Percentiles rank a stretch among this genome's conserved stretches.
These are phyloP conservation scores for Elsinoe arachidis DNA, from an alignment of 2,329 filamentous ascomycete genomes.

Conservation along the genomic window DNA sequence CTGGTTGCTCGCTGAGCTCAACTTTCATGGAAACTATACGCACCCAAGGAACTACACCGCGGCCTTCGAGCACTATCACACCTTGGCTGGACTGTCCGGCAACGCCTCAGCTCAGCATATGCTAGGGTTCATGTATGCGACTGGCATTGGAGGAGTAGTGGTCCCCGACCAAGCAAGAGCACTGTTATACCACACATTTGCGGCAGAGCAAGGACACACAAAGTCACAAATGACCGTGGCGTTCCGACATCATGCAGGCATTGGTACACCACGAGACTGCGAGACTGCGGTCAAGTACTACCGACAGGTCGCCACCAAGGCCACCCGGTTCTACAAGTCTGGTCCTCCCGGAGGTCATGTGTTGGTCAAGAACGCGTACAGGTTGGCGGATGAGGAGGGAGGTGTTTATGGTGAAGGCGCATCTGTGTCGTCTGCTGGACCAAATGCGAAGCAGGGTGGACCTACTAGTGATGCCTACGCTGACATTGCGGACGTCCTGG, in stretches of 20 bases:
- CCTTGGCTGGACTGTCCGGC: slow-evolving; percentile 65
- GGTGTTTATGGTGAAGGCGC: slow-evolving; percentile 94
- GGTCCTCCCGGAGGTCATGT: slow-evolving; percentile 81
- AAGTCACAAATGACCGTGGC: slow-evolving; percentile 89
- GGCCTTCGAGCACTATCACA: slow-evolving; percentile 73
- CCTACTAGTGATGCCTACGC: slow-evolving; percentile 73
- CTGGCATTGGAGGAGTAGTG: slow-evolving; percentile 74
- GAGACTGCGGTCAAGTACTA: slow-evolving; percentile 81
- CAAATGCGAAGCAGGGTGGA: slow-evolving; percentile 65
- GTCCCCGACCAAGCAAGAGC: slow-evolving; percentile 83
- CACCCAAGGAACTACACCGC: slow-evolving; percentile 71
- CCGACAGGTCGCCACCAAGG: slow-evolving; percentile 87
- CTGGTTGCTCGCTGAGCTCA: slow-evolving; percentile 84
- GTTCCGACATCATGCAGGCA: slow-evolving; percentile 75
- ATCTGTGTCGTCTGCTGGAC: slow-evolving; percentile 77
- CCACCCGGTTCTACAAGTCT: slow-evolving; percentile 75
- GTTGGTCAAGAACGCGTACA: slow-evolving; percentile 68
- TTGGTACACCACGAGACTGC: slow-evolving; percentile 78
- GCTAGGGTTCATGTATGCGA: slow-evolving; percentile 92
- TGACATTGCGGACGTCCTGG: slow-evolving; percentile 84
- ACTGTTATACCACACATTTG: slow-evolving; percentile 88
- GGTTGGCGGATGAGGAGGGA: slow-evolving; percentile 81
- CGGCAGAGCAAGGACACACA: slow-evolving; percentile 72
- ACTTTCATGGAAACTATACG: slow-evolving; percentile 91
- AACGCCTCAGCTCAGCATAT: slow-evolving; percentile 94